Evolutionary conservation across 352 stramenopile genomes (phyloP), one percentile per base, ranked within the genome.

Genomic region (Pythium diclinum): DNA sequence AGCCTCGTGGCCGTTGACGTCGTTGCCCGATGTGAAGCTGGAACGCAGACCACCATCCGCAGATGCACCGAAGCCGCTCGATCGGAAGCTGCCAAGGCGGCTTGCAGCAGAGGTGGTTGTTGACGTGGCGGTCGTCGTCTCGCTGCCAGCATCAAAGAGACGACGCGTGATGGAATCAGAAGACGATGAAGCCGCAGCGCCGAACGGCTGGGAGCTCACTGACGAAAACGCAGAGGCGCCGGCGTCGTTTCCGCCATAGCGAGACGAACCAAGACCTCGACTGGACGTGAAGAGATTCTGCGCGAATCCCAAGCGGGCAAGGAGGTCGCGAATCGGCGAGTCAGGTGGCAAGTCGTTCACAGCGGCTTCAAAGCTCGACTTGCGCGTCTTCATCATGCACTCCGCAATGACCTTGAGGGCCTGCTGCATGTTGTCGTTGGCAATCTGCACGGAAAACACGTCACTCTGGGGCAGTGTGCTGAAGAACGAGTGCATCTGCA

Each of bases 401-500:
- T 85, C 76, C 2, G 82, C 75, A 28, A 92, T 92, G 51, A 91
- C 78, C 28, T 78, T 74, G 21, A 94, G 61, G 8, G 84, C 81
- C 46, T 77, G 73, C 28, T 87, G 77, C 80, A 94, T 91, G 46
- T 87, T 90, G 64, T 88, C 73, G 38, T 89, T 84, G 8, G 87
- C 87, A 30, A 88, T 88, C 47, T 90, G 78, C 19, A 84, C 79
- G 10, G 79, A 77, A 49, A 92, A 88, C 4, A 89, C 56, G 42
- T 94, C 78, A 8, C 63, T 83, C 44, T 78, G 64, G 9, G 85
- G 77, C 17, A 92, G 70, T 11, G 83, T 93, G 6, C 83, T 84
- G 49, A 95, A 93, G 65, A 94, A 92, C 36, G 76, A 88, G 59
- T 95, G 85, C 85, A 94, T 92, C 61, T 92, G 81, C 81, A 92